phyloP scores from a whole-genome alignment of 2,329 filamentous ascomycete species.

The Diaporthe sp. region DNA sequence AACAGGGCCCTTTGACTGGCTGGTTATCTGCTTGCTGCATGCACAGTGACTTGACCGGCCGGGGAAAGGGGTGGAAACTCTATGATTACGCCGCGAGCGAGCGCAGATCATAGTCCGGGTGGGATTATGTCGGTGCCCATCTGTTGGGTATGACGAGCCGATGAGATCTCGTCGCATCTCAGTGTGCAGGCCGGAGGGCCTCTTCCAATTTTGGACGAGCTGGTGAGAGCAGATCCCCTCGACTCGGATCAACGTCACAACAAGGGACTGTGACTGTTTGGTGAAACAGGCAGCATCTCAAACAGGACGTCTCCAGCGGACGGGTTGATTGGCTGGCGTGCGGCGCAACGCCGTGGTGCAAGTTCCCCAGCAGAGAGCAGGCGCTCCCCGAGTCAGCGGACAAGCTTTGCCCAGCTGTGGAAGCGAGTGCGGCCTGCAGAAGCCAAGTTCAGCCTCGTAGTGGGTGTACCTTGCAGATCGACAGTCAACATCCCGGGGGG shows the following conservation, averaged over 20 bases:
- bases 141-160: slow-evolving; percentile 27
- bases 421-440: slow-evolving; percentile 19
- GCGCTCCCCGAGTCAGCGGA: not conserved
- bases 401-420: slow-evolving; percentile 24
- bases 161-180: slow-evolving; percentile 19
- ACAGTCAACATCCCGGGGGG: slow-evolving; percentile 1
- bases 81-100: slow-evolving; percentile 12
- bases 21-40: slow-evolving; percentile 5
- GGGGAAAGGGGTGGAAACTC: not conserved
- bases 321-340: not conserved
- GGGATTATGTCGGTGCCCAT: not conserved
- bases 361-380: not conserved
- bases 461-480: slow-evolving; percentile 1
- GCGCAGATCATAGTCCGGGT: slow-evolving; percentile 15
- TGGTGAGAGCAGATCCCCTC: not conserved
- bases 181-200: not conserved
- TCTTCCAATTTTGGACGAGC: slow-evolving; percentile 17
- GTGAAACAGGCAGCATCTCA: slow-evolving; percentile 4
- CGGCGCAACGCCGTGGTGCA: not conserved
- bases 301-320: not conserved
- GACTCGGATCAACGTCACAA: slow-evolving; percentile 16
- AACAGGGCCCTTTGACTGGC: not conserved
- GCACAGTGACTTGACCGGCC: not conserved
- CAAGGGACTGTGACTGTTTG: slow-evolving; percentile 19
- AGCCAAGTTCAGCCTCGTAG: slow-evolving; percentile 4